Base-by-base conservation (phyloP, 2,329 filamentous ascomycete species). In the Clarireedia hainanense region DNA sequence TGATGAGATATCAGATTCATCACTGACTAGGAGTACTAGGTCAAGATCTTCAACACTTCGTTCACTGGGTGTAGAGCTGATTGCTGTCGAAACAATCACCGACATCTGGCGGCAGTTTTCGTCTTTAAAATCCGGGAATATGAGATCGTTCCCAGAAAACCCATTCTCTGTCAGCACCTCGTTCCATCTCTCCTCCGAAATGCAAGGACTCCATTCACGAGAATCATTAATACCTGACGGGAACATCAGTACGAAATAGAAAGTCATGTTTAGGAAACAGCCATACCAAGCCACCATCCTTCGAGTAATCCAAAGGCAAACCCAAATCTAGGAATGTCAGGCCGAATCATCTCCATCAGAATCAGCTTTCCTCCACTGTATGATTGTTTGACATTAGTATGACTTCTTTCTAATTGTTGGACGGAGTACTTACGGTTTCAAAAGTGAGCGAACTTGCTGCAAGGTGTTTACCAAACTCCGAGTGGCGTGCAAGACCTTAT, bases 401-500 rank as follows among this genome's bases (percentile, higher is more conserved):
- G 6, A 15, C 47, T 34, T 34, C 30, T 34, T 34, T 12, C 2
- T 34, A 12, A 34, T 3, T 12, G 12, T n/a, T 17, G 6, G 39
- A 42, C 1, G 39, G 39, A 42, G 9, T 26, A 27, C 50, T 2
- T 46, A 45, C 39, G 50, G 50, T 46, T 52, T 52, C 14, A 52
- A 26, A 9, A 52, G 26, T 26, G 17, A 43, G 15, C 24, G 39
- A 10, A 52, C 40, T 12, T 52, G 15, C 17, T 34, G 24, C 9
- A 52, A n/a, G 14, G 40, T 46, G 15, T 37, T 34, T 23, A 6
- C 24, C 14, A 52, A 17, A 23, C 14, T 36, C 12, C 15, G 14
- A 4, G 50, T 52, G 3, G 42, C 42, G 37, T 52, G 42, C n/a
- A 52, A 27, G 14, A 58, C 52, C 52, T 55, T 42, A 34, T 34